Evolutionary conservation across 2,329 filamentous ascomycete species (phyloP), one percentile per base, ranked within the genome.

Genomic region (Hortaea werneckii): DNA sequence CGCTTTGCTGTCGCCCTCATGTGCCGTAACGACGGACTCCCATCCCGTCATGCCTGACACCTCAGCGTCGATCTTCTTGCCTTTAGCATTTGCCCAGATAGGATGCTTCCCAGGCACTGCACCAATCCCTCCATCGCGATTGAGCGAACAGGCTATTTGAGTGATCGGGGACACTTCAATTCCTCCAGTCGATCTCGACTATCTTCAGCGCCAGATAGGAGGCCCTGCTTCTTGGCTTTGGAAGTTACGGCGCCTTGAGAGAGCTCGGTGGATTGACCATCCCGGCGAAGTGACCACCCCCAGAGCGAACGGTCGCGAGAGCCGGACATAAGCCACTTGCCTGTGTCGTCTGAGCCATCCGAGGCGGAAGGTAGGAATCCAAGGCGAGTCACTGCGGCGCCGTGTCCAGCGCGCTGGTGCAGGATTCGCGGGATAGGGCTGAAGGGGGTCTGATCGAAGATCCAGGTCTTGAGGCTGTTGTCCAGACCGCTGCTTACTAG

Each of bases 11-110:
- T 96, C 90, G 43, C 83, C 80, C 59, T 83, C 83, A 62, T 98
- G 94, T 7, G 88, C 90, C 4, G 92, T 98, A 2, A 98, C 79
- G 5, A 98, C 82, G 60, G 90, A 95, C 65, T 98, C 94, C 92
- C 92, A 98, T 1, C 92, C 92, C 2, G 89, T 95, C 71, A 80
- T 81, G 41, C 80, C 77, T 57, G 82, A 85, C 46, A 81, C 73
- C 54, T 87, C 82, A 2, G 84, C 80, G 64, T 88, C 82, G 7
- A 75, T 79, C 42, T 80, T 77, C 46, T 81, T 78, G 27, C 73
- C 71, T 1, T 59, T 64, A 2, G 78, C 77, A 63, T 89, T 89
- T 53, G 87, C 82, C 90, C 90, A 96, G 47, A 94, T 80, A 3
- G 80, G 75, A 40, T 84, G 83, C 44, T 82, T 84, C 38, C 86